Percentiles rank a stretch among this genome's conserved stretches.
Evolutionary conservation across 805 yeast species (phyloP).

Genomic region (Citeromyces matritensis): DNA sequence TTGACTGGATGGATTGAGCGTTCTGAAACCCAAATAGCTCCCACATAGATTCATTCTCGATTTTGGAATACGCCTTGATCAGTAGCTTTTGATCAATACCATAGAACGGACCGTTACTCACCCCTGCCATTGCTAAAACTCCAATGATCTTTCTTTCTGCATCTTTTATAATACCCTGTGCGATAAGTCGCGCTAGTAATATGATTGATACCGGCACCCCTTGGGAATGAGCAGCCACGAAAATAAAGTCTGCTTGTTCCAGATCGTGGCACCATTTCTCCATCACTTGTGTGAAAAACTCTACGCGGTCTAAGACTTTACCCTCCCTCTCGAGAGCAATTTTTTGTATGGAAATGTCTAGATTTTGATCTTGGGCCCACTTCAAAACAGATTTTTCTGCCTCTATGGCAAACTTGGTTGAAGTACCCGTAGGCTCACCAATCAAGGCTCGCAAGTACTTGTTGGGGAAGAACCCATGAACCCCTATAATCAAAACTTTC

Average conservation of each 20-base stretch:
- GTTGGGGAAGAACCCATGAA: conserved; percentile 94
- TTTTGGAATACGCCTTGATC: conserved; percentile 78
- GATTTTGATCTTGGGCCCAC: conserved; percentile 39
- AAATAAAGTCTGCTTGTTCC: conserved; percentile 56
- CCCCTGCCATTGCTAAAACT: conserved; percentile 88
- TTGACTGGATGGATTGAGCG: conserved; percentile 55
- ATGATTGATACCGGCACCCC: conserved; percentile 85
- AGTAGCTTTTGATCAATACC: conserved; percentile 78
- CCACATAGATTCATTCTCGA: conserved; percentile 74
- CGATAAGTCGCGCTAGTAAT: conserved; percentile 58
- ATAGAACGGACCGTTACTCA: conserved; percentile 85
- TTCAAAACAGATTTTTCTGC: conserved; percentile 67
- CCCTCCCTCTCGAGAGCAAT: conserved; percentile 94
- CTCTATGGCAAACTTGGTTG: conserved; percentile 77
- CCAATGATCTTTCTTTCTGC: conserved; percentile 40
- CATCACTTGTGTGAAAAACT: conserved; percentile 60
- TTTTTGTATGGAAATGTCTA: conserved; percentile 52
- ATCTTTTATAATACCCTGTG: conserved; percentile 29
- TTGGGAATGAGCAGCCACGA: conserved; percentile 84
- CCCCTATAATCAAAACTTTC: conserved; percentile 73
- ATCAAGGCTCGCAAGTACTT: conserved; percentile 70
- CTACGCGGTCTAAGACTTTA: conserved; percentile 73
- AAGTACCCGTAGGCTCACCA: conserved; percentile 96
- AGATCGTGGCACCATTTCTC: conserved; percentile 40
- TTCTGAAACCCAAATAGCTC: conserved; percentile 86